Base-by-base conservation (phyloP, 306 rosid genomes). In the Cucumis melo region DNA sequence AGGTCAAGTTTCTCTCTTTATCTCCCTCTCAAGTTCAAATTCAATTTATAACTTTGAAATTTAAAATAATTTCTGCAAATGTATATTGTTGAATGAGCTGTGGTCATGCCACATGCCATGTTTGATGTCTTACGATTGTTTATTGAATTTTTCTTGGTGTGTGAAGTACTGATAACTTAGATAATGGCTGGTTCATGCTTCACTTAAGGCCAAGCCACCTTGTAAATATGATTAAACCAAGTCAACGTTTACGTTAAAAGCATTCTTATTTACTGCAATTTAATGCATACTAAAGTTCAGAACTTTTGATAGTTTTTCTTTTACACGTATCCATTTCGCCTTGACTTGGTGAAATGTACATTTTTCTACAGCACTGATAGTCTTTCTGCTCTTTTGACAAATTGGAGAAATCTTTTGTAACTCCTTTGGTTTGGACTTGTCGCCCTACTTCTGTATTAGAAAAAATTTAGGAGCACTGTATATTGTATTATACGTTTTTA, bases 1-100 rank as follows among this genome's bases (percentile, higher is more conserved):
- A 94, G 86, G 98, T 94, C 80, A 50, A 61, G 60, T 78, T 67
- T 72, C 59, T 55, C 56, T 56, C 57, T 61, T 73, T 61, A 8
- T 76, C 4, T 54, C 64, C 51, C 42, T 27, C n/a, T 60, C 6
- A 12, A 54, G 73, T 21, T 57, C 13, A 66, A 16, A 66, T 27
- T 38, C n/a, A 57, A 42, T 50, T 16, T 17, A 74, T 55, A 55
- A 34, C 46, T 39, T 46, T 8, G n/a, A 13, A 36, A 8, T 36
- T 62, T 48, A 16, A 13, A 10, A 55, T 41, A 56, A 36, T 41
- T 11, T 50, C 42, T 51, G 60, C 4, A n/a, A 12, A 56, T 76
- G 68, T 23, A 34, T 75, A 57, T n/a, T 53, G 71, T 27, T 59
- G 7, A 21, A 32, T 38, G 27, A 13, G 29, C 82, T 79, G 60